phyloP scores from a whole-genome alignment of 148 eudicot genomes.

The Chenopodium formosanum region DNA sequence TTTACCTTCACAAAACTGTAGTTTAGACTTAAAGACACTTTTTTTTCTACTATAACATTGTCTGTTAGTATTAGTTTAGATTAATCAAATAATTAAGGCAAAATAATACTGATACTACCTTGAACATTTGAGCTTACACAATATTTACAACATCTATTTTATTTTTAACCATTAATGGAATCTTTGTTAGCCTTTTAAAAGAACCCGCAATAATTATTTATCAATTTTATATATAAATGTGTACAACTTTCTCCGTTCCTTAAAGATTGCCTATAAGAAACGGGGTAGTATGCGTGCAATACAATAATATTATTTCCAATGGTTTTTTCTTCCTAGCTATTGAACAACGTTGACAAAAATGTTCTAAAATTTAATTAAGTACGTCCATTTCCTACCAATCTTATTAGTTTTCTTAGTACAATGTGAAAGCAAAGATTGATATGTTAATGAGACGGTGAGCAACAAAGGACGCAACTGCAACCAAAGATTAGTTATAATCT shows the following conservation, averaged over 20 bases:
- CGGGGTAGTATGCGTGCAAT: too few relatives aligned
- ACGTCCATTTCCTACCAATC: too few relatives aligned
- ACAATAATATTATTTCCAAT: too few relatives aligned
- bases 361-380: too few relatives aligned
- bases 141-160: background rate
- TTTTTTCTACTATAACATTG: background rate
- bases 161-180: background rate
- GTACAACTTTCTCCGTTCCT: background rate
- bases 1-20: background rate
- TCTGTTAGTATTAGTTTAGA: background rate
- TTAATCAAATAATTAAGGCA: conserved; percentile 1
- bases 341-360: background rate
- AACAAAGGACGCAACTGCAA: background rate
- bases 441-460: background rate
- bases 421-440: background rate
- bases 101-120: background rate
- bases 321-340: background rate
- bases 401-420: background rate
- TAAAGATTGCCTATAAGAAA: too few relatives aligned
- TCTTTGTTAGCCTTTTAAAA: background rate
- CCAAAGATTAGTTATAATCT: background rate
- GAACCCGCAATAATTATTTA: background rate
- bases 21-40: background rate
- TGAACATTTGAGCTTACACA: background rate
- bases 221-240: background rate